Evolutionary conservation across 768 basidiomycete species (phyloP).

Genomic region (Plicaturopsis crispa): DNA sequence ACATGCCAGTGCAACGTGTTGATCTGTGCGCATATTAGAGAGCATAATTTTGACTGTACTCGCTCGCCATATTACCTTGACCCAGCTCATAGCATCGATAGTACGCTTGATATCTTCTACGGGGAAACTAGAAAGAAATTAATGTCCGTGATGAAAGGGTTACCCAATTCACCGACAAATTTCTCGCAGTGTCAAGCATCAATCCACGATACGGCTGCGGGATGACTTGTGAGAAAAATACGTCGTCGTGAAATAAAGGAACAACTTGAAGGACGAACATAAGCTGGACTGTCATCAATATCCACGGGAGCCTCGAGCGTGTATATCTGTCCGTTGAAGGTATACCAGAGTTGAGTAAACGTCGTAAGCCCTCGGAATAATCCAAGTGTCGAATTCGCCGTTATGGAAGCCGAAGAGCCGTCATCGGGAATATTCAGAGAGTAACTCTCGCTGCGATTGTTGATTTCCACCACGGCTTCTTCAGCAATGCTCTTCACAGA

Average conservation of each 20-base stretch:
- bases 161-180: slow-evolving; percentile 57
- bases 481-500: slow-evolving; percentile 31
- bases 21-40: slow-evolving; percentile 30
- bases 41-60: slow-evolving; percentile 1
- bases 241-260: neutral
- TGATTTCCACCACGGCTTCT: slow-evolving; percentile 44
- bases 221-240: neutral
- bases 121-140: slow-evolving; percentile 39
- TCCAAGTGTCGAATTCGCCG: slow-evolving; percentile 59
- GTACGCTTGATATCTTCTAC: slow-evolving; percentile 59
- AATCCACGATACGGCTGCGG: slow-evolving; percentile 65
- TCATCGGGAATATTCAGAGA: slow-evolving; percentile 44
- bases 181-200: slow-evolving; percentile 75
- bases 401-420: slow-evolving; percentile 45
- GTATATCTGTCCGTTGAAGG: slow-evolving; percentile 38
- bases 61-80: slow-evolving; percentile 36
- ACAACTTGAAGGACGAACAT: slow-evolving; percentile 41
- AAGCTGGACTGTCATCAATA: slow-evolving; percentile 60
- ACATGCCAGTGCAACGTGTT: slow-evolving; percentile 85
- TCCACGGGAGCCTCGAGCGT: slow-evolving; percentile 46
- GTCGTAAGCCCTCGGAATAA: slow-evolving; percentile 70
- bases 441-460: slow-evolving; percentile 53
- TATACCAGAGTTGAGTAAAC: slow-evolving; percentile 66
- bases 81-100: slow-evolving; percentile 70
- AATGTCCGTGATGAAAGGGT: no score